A percentile compares a stretch with the other conserved stretches of the same genome.
Evolutionary conservation across 352 stramenopile species (phyloP).

Genomic region (Thalassiosira pacifica): DNA sequence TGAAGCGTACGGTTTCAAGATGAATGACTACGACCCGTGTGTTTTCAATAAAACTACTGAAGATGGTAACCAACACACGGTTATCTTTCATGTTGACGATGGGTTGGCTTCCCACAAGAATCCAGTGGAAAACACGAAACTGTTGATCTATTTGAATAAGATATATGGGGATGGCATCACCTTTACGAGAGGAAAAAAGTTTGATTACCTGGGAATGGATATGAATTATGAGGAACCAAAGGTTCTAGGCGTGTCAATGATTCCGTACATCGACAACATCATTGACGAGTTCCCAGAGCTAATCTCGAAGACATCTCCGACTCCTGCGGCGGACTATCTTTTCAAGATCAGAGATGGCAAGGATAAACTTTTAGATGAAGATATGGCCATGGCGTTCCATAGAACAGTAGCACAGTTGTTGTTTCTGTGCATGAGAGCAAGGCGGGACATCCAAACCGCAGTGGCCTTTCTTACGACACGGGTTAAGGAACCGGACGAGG

Average conservation of each 20-base stretch:
- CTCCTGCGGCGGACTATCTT: conserved; percentile 51
- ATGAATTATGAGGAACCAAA: conserved; percentile 32
- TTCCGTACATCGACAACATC: conserved; percentile 35
- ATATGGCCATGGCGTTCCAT: conserved; percentile 49
- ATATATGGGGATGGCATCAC: conserved; percentile 21
- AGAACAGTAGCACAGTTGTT: conserved; percentile 55
- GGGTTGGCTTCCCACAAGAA: conserved; percentile 50
- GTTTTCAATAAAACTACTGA: conserved; percentile 45
- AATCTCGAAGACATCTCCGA: conserved; percentile 12
- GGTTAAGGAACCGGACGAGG: conserved; percentile 41
- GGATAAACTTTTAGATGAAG: conserved; percentile 21
- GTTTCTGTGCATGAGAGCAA: conserved; percentile 49
- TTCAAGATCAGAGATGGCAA: conserved; percentile 47
- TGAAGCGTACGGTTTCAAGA: conserved; percentile 36
- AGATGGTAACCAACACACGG: conserved; percentile 20
- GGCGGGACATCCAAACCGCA: conserved; percentile 59
- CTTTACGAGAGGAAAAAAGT: conserved; percentile 23
- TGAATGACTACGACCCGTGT: conserved; percentile 68
- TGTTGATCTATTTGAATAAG: conserved; percentile 10
- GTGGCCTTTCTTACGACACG: conserved; percentile 57
- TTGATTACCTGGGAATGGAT: conserved; percentile 60
- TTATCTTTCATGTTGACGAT: conserved; percentile 66
- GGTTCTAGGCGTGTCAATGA: conserved; percentile 42
- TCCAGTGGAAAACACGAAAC: conserved; percentile 15
- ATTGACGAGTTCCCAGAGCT: conserved; percentile 24